These are phyloP conservation scores for Pneumocystis sp. DNA, from an alignment of 1,139 yeast species.

Conservation along the genomic window DNA sequence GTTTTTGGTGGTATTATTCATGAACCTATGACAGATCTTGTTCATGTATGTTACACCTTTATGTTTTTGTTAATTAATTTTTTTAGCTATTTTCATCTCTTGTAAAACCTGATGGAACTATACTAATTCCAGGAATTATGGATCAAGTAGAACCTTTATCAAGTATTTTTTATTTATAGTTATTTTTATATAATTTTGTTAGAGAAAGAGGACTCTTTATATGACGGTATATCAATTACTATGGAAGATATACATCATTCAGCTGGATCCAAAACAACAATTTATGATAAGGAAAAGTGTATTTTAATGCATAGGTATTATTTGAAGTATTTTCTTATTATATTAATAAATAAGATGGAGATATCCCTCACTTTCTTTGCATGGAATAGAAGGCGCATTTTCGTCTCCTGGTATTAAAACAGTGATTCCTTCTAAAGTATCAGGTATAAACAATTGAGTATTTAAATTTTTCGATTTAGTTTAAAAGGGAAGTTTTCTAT, in stretches of 20 bases:
- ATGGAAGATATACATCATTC: constrained; percentile 77
- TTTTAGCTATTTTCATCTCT: constrained; percentile 38
- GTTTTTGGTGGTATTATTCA: constrained; percentile 93
- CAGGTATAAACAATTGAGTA: not conserved
- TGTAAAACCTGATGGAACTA: constrained; percentile 61
- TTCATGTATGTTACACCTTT: constrained; percentile 29
- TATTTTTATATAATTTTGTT: not conserved
- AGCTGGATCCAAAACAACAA: constrained; percentile 70
- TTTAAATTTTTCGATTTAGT: not conserved
- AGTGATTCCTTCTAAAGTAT: constrained; percentile 86
- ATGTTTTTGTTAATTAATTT: not conserved
- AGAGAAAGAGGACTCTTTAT: constrained; percentile 50
- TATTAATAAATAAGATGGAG: not conserved
- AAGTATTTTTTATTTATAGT: constrained; percentile 17
- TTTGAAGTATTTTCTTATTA: not conserved
- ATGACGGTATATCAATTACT: constrained; percentile 74
- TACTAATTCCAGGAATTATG: constrained; percentile 69
- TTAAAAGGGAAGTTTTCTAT: constrained; percentile 77
- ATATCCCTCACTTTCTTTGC: constrained; percentile 84
- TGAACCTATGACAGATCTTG: constrained; percentile 92
- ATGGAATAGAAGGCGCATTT: constrained; percentile 85
- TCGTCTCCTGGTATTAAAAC: constrained; percentile 93
- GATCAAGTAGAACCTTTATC: constrained; percentile 95
- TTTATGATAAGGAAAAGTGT: constrained; percentile 62
- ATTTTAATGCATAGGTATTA: constrained; percentile 55